A percentile compares a stretch with the other conserved stretches of the same genome.
These are phyloP conservation scores for Ilyonectria sp. DNA, from an alignment of 2,329 filamentous ascomycete species.

Conservation along the genomic window DNA sequence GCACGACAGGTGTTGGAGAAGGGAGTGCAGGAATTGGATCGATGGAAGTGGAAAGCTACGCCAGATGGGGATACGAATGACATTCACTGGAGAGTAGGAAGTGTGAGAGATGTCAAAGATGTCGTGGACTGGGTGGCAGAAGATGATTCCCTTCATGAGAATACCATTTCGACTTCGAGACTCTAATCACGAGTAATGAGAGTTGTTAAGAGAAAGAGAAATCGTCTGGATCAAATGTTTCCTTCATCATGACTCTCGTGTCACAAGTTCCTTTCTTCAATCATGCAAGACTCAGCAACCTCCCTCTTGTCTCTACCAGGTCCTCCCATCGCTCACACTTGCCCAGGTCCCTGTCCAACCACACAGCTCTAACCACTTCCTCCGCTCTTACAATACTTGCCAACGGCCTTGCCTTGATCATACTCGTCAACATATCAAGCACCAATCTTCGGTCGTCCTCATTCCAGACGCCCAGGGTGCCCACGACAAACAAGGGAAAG, in stretches of 20 bases:
- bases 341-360: conserved; percentile 21
- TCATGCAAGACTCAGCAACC: conserved; percentile 19
- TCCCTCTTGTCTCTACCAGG: conserved; percentile 19
- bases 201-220: neutral
- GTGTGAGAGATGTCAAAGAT: conserved; percentile 45
- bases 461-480: conserved; percentile 17
- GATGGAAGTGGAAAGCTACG: conserved; percentile 68
- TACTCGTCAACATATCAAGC: conserved; percentile 17
- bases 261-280: neutral
- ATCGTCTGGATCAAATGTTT: too few relatives aligned
- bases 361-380: conserved; percentile 20
- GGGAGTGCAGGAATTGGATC: conserved; percentile 57
- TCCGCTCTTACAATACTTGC: conserved; percentile 16
- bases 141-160: neutral
- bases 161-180: neutral
- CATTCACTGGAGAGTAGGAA: conserved; percentile 54
- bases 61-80: conserved; percentile 41
- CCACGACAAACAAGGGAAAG: conserved; percentile 24
- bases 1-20: conserved; percentile 62
- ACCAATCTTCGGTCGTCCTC: conserved; percentile 21
- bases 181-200: neutral
- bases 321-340: conserved; percentile 25
- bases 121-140: conserved; percentile 12
- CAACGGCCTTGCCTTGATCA: conserved; percentile 23
- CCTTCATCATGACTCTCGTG: too few relatives aligned